Base-by-base conservation (phyloP, 2,329 filamentous ascomycete genomes). In the Paraphaeosphaeria minitans region DNA sequence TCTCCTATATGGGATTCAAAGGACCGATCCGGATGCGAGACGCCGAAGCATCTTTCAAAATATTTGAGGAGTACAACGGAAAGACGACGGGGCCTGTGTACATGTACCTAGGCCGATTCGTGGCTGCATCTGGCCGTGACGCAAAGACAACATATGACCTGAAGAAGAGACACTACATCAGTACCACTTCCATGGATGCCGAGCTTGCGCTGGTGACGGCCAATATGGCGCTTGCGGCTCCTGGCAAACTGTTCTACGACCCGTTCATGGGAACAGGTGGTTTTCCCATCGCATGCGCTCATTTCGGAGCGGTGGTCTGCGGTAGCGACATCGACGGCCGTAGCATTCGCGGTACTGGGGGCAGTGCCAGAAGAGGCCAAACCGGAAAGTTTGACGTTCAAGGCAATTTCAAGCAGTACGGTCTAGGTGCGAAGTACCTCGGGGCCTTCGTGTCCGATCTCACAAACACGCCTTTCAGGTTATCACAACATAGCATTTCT, bases 151-250 rank as follows among this genome's bases (percentile, higher is more conserved):
- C 84, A 24, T 96, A 93, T 70, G 93, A 97, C 74, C 83, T 99
- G 22, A 99, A 99, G 82, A 97, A 96, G 78, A 83, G 95, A 29
- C 84, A 85, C 41, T 99, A 99, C 74, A 98, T 99, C 69, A 92
- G 90, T 66, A 98, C 94, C 0, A 99, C 95, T 0, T 95, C 91
- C 47, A 98, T 99, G 95, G 95, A 99, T 74, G 91, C 94, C 0
- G 95, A 98, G 75, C 83, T 99, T 45, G 91, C 93, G 13, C 84
- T 99, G 0, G 81, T 99, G 22, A 97, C 93, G 0, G 95, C 94
- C 1, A 99, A 98, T 71, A 87, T 99, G 66, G 91, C 92, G 0
- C 85, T 91, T 14, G 93, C 93, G 0, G 88, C 81, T 0, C 90
- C 93, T 0, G 94, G 92, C 0, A 96, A 91, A 72, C 74, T 98